A percentile compares a stretch with the other conserved stretches of the same genome.
Conservation (phyloP, 31 red algal genomes). For the Asparagopsis taxiformis region DNA sequence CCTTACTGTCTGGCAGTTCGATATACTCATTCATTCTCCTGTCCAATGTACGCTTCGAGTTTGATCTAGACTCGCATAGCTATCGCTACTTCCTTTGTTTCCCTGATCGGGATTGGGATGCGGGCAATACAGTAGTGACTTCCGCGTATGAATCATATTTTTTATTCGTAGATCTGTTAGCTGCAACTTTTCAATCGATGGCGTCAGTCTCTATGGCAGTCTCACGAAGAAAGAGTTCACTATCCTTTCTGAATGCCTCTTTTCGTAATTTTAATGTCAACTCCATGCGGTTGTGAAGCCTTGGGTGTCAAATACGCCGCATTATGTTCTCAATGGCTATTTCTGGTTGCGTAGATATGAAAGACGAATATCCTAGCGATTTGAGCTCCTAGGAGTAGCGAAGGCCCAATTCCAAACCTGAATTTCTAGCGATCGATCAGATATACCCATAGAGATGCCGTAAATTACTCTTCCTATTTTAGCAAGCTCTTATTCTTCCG, state of each 20-base stretch:
- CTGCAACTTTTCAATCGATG: neutral
- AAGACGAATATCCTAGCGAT: neutral
- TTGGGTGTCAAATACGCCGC: neutral
- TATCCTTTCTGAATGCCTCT: neutral
- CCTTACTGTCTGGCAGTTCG: no score
- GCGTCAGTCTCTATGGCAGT: neutral
- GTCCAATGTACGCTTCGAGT: neutral
- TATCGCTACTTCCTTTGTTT: no score
- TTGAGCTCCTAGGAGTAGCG: neutral
- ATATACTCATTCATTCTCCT: neutral
- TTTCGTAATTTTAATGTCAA: neutral
- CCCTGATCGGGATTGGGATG: no score
- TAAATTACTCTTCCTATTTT: constrained; percentile 1
- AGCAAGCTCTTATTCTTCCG: constrained; percentile 16
- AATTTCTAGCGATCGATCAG: neutral
- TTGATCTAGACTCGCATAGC: no score
- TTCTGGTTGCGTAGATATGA: neutral
- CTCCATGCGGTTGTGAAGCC: neutral
- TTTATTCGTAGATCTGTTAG: neutral
- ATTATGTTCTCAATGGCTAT: neutral
- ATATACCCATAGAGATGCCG: constrained; percentile 13
- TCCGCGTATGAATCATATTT: neutral
- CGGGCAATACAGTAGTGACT: no score
- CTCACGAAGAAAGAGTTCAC: neutral
- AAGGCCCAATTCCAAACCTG: neutral